phyloP scores from a whole-genome alignment of 768 basidiomycete genomes.

The Trametes sanguinea region DNA sequence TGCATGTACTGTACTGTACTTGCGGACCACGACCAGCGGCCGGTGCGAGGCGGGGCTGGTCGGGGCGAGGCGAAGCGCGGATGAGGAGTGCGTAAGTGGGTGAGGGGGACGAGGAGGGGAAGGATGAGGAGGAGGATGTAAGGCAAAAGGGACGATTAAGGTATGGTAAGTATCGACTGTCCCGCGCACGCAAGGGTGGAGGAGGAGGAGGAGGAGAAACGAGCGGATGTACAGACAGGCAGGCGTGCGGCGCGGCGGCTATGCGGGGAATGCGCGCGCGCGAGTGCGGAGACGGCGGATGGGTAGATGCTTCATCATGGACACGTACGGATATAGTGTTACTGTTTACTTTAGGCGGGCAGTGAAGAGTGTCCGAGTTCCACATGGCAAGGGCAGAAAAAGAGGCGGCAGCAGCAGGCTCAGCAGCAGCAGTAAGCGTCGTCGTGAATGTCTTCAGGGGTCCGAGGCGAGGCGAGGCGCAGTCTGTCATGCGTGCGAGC shows the following conservation, averaged over 20 bases:
- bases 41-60: not conserved
- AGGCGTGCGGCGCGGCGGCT: not conserved
- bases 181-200: not conserved
- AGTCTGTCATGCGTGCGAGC: not conserved
- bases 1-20: not conserved
- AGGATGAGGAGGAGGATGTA: not conserved
- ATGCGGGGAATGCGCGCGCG: too few species aligned
- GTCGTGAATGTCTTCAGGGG: not conserved
- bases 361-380: constrained; percentile 2
- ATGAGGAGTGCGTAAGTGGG: not conserved
- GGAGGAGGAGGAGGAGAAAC: not conserved
- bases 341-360: constrained; percentile 20
- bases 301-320: constrained; percentile 13
- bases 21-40: not conserved
- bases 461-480: not conserved
- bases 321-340: constrained; percentile 17
- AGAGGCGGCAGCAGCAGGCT: not conserved
- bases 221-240: constrained; percentile 12
- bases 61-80: not conserved
- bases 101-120: not conserved
- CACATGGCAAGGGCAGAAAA: not conserved
- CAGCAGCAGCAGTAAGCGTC: not conserved
- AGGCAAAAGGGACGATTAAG: not conserved
- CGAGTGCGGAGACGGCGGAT: not conserved
- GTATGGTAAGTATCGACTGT: not conserved